These are phyloP conservation scores for Sphagnurus paluster DNA, from an alignment of 1,284 basidiomycete genomes.

Conservation along the genomic window DNA sequence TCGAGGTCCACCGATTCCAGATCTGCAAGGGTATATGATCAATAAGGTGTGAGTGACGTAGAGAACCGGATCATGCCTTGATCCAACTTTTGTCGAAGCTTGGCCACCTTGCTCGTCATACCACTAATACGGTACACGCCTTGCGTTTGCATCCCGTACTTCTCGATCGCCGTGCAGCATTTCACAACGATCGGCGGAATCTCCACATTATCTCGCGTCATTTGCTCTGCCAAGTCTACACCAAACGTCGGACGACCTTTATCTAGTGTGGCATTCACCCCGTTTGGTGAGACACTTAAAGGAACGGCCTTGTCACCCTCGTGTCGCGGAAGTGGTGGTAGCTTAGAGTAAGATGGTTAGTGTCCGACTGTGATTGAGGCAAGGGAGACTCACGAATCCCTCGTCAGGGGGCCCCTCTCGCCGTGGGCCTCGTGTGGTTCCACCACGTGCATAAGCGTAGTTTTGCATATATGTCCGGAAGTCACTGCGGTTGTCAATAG, in stretches of 20 bases:
- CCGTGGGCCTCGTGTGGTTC: conserved; percentile 66
- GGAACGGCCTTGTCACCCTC: conserved; percentile 20
- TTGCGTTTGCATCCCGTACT: conserved; percentile 79
- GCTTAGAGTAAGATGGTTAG: conserved; percentile 35
- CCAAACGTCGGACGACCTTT: conserved; percentile 83
- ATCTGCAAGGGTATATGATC: conserved; percentile 47
- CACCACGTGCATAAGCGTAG: conserved; percentile 84
- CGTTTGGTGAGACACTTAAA: conserved; percentile 34
- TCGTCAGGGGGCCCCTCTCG: conserved; percentile 85
- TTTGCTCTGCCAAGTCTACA: conserved; percentile 89
- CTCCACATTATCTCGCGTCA: conserved; percentile 86
- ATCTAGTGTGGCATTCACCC: conserved; percentile 48
- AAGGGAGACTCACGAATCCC: conserved; percentile 70
- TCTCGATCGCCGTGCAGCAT: conserved; percentile 92
- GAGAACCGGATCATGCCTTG: conserved; percentile 57
- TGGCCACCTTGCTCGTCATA: conserved; percentile 85
- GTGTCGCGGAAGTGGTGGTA: conserved; percentile 60
- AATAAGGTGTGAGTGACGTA: neutral
- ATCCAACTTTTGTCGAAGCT: conserved; percentile 85
- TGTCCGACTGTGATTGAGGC: conserved; percentile 10
- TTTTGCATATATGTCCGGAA: conserved; percentile 98
- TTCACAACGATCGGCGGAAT: conserved; percentile 88
- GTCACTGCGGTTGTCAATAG: conserved; percentile 92
- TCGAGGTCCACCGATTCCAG: conserved; percentile 84
- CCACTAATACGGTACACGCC: conserved; percentile 96